Evolutionary conservation across 768 basidiomycete species (phyloP), one percentile per base, ranked within the genome.

Genomic region (Tulasnella sp.): DNA sequence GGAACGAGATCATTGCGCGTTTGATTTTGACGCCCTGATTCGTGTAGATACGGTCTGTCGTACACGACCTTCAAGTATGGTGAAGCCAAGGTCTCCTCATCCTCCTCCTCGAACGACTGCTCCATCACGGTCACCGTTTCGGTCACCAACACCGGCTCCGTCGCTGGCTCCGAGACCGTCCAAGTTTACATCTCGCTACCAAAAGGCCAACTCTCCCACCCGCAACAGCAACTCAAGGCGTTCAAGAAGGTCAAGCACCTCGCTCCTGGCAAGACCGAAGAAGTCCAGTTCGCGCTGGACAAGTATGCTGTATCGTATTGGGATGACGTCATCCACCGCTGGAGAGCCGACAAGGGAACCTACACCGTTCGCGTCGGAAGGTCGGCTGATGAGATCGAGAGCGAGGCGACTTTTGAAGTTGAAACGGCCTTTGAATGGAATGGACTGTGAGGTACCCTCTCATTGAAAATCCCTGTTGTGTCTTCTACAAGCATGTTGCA

Each of bases 61-160:
- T 96, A 95, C 85, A 94, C 94, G 4, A 89, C 87, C 1, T 96
- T 95, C 84, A 84, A 85, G 2, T 88, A 92, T 48, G 88, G 88
- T 0, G 85, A 90, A 1, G 84, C 91, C 44, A 86, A 86, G 24
- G 85, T 82, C 72, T 82, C 82, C 42, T 81, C 4, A 24, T 34
- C 84, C 37, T 82, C 77, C 34, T 83, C 80, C n/a, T n/a, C n/a
- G 22, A 18, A 31, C 41, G 83, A 75, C 83, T 80, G 89, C 81
- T 81, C 78, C 7, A 82, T 90, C 64, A 84, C 85, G 22, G 85
- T 90, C n/a, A 83, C 84, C 24, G 85, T 91, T 76, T 88, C 85
- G 1, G 87, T 93, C 82, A 88, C 84, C 77, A 94, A 93, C 84
- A 89, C 87, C 28, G 92, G 93, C 3, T 80, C 85, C 1, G 81